These are phyloP conservation scores for Dryas integrifolia DNA, from an alignment of 331 rosid species.

Conservation along the genomic window DNA sequence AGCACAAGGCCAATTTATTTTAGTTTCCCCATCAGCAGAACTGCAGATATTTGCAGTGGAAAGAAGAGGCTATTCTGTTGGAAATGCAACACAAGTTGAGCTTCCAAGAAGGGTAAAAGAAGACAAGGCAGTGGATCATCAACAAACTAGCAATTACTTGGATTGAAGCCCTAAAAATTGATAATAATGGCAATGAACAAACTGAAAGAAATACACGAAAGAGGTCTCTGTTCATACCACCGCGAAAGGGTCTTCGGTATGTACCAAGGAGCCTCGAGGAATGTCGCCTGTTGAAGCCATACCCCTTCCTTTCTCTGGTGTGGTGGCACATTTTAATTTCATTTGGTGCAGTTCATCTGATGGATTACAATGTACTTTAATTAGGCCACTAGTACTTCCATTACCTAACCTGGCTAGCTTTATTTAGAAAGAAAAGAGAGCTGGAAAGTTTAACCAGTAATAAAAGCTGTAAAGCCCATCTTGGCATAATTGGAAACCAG, in stretches of 20 bases:
- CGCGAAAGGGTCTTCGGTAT: slow-evolving; percentile 76
- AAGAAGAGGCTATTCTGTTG: not conserved
- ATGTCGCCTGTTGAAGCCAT: slow-evolving; percentile 54
- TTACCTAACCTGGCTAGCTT: not conserved
- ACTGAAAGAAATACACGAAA: not conserved
- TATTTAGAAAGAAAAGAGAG: not conserved
- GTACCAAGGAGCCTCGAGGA: slow-evolving; percentile 64
- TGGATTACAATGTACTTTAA: not conserved
- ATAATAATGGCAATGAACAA: too few species aligned
- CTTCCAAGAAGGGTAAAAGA: not conserved
- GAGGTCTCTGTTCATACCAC: slow-evolving; percentile 39
- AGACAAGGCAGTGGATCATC: not conserved
- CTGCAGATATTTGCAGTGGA: not conserved
- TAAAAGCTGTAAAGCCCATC: not conserved
- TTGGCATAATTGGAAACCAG: not conserved
- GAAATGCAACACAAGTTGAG: not conserved
- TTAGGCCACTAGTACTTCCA: not conserved
- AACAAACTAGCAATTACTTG: too few species aligned
- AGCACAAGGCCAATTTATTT: not conserved
- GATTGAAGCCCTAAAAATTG: too few species aligned
- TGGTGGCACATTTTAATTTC: slow-evolving; percentile 49
- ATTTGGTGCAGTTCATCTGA: slow-evolving; percentile 53
- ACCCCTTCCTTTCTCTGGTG: slow-evolving; percentile 64
- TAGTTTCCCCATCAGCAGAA: slow-evolving; percentile 3
- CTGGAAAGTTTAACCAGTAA: not conserved